A percentile compares a stretch with the other conserved stretches of the same genome.
Evolutionary conservation across 345 rosid species (phyloP).

Genomic region (Kernera saxatilis): DNA sequence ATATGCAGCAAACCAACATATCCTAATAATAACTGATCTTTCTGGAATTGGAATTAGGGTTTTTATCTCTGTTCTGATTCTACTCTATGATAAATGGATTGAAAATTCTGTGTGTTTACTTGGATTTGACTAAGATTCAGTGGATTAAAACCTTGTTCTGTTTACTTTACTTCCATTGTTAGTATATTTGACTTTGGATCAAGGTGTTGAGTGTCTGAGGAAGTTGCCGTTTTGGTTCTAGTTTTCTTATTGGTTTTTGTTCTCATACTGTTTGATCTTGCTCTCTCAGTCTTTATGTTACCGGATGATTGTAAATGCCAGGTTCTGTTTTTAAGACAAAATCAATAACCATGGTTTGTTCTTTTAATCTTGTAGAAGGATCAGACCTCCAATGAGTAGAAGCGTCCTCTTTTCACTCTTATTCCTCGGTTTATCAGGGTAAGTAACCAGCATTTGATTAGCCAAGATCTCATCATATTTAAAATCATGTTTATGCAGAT

Average conservation of each 20-base stretch:
- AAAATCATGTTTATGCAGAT: constrained; percentile 3
- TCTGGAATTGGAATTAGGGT: not conserved
- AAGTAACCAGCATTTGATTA: constrained; percentile 13
- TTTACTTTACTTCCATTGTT: not conserved
- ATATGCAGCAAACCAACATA: not conserved
- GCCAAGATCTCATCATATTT: not conserved
- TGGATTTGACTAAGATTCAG: not conserved
- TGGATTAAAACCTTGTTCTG: not conserved
- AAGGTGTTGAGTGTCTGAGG: not conserved
- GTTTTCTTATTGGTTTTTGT: not conserved
- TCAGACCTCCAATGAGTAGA: constrained; percentile 65
- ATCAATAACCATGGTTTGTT: not conserved
- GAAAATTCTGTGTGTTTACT: not conserved
- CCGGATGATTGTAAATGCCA: not conserved
- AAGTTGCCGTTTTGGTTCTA: not conserved
- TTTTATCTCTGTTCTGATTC: not conserved
- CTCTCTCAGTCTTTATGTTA: not conserved
- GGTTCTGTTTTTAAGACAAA: not conserved
- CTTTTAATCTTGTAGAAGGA: constrained; percentile 50
- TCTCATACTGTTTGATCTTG: not conserved
- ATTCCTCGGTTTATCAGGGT: constrained; percentile 93
- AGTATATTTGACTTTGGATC: not conserved
- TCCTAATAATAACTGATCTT: not conserved
- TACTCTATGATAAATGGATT: not conserved
- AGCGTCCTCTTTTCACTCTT: constrained; percentile 58